Evolutionary conservation across 2,329 filamentous ascomycete species (phyloP), one percentile per base, ranked within the genome.

Genomic region (Cladosporium sp.): DNA sequence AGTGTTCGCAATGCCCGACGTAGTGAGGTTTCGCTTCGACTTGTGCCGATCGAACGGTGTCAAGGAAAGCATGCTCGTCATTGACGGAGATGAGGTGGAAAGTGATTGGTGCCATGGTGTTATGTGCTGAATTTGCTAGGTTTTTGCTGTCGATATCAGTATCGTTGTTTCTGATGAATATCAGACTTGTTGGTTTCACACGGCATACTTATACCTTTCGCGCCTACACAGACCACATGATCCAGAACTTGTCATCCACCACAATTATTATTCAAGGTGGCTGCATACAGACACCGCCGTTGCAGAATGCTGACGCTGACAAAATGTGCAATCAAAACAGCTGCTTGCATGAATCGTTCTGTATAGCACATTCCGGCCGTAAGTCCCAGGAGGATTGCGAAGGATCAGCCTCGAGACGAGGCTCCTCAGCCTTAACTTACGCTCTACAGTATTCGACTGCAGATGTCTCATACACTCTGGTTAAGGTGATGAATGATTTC

Each of bases 101-200:
- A n/a, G 68, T 70, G n/a, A 67, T 59, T n/a, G 68, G 68, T 28
- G 69, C 67, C 69, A 70, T 70, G 13, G 5, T 56, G 58, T n/a
- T 11, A 23, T 59, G n/a, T 34, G 21, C 39, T 53, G 54, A 23
- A 18, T 56, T 56, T 49, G 56, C 13, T 23, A 11, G 8, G 18
- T 53, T 51, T 25, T 13, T 36, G 18, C 26, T 56, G 4, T 26
- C 49, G 53, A 39, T 65, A 21, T 23, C 18, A 2, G 21, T 32
- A 3, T 23, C 4, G 28, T 34, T 56, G 1, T 26, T 30, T 34
- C 28, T 32, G 1, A 1, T 8, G 28, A 13, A 11, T 1, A 16
- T 56, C 18, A 16, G 21, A n/a, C 5, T 13, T 30, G 56, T 3
- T 30, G 36, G 7, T 16, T 2, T n/a, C 18, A 11, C 16, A 34